Base-by-base conservation (phyloP, 2,329 filamentous ascomycete species). In the Cryphonectria parasitica region DNA sequence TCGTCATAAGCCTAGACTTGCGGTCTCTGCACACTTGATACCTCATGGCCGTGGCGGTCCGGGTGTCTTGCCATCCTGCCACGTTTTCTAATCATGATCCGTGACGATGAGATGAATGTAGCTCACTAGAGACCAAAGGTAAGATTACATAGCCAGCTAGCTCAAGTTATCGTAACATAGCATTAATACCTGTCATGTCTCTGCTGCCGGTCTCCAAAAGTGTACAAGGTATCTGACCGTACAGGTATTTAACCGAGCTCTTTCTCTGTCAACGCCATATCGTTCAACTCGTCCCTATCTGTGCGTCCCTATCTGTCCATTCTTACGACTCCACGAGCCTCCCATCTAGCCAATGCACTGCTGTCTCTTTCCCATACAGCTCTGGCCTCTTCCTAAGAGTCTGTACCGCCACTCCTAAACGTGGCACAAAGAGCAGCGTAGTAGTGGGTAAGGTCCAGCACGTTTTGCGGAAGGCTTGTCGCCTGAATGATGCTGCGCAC, bases 401-500 rank as follows among this genome's bases (percentile, higher is more conserved):
- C 95, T 36, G 92, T 97, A 4, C 96, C 96, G 77, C 91, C 97
- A 87, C 95, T 98, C 77, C 94, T 90, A 83, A 99, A 99, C 0
- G 94, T 94, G 28, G 95, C 95, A 79, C 96, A 99, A 49, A 99
- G 85, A 69, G 94, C 93, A 28, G 95, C 96, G 79, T 99, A 99
- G 79, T 98, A 93, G 80, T 99, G 95, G 36, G 96, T 98, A 71
- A 99, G 84, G 79, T 98, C 95, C 68, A 98, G 87, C 54, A 99
- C 95, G 71, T 92, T 91, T 82, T 98, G 96, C 15, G 95, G 95
- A 73, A 99, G 83, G 79, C 92, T 97, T 2, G 95, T 98, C 1
- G 95, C 94, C 82, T 99, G 96, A 68, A 99, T 94, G 78, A 99
- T 97, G 80, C 94, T 98, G 78, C 96, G 89, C 68, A 99, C 92